Percentiles rank a stretch among this genome's conserved stretches.
Evolutionary conservation across 805 yeast genomes (phyloP).

Genomic region (Ogataea pini): DNA sequence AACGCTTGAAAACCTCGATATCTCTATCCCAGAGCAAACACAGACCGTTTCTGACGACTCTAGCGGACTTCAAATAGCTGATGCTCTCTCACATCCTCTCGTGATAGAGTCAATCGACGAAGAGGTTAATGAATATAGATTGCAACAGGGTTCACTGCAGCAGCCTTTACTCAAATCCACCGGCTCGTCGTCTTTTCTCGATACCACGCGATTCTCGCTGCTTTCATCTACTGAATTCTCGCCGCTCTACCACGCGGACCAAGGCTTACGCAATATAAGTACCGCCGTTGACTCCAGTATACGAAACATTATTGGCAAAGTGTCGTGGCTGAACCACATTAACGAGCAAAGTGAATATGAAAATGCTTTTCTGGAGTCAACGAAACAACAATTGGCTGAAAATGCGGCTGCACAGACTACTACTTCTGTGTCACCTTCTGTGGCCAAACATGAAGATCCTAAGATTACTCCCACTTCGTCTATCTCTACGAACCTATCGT

Average conservation of each 20-base stretch:
- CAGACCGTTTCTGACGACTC: slow-evolving; percentile 4
- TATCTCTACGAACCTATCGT: slow-evolving; percentile 27
- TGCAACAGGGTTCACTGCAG: slow-evolving; percentile 8
- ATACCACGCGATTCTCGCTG: slow-evolving; percentile 17
- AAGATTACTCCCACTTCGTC: slow-evolving; percentile 35
- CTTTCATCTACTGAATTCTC: slow-evolving; percentile 26
- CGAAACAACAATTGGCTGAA: slow-evolving; percentile 34
- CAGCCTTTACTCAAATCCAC: slow-evolving; percentile 2
- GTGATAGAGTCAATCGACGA: slow-evolving; percentile 31
- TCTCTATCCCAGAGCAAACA: slow-evolving; percentile 21
- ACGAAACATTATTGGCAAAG: slow-evolving; percentile 35
- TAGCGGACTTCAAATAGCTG: not conserved
- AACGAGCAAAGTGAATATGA: slow-evolving; percentile 13
- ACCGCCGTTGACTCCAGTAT: slow-evolving; percentile 38
- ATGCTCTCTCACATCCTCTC: slow-evolving; percentile 24
- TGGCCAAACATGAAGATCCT: slow-evolving; percentile 16
- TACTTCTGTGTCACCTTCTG: slow-evolving; percentile 2
- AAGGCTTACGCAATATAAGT: slow-evolving; percentile 37
- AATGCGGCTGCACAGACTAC: slow-evolving; percentile 27
- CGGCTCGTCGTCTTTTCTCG: slow-evolving; percentile 12
- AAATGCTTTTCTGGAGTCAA: slow-evolving; percentile 24
- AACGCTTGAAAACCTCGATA: slow-evolving; percentile 32
- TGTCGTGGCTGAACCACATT: slow-evolving; percentile 30
- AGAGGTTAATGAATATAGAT: slow-evolving; percentile 23
- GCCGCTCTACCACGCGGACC: slow-evolving; percentile 37